Conservation (phyloP, 2,329 filamentous ascomycete genomes). For the Leptosphaerulina australis region DNA sequence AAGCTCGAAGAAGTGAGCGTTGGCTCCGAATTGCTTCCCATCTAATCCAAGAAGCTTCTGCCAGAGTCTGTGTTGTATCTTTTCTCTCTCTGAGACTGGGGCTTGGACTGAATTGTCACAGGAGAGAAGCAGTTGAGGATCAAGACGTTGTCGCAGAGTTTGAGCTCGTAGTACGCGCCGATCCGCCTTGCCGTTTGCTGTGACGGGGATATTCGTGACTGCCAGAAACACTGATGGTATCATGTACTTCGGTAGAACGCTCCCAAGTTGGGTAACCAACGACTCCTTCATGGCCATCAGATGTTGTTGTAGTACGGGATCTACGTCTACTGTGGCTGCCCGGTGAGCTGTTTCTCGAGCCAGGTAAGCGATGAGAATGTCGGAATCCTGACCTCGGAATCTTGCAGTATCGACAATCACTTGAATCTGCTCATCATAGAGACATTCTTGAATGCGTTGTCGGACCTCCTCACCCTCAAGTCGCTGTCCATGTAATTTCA, state of each 20-base stretch:
- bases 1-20: slow-evolving; percentile 9
- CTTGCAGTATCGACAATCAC: slow-evolving; percentile 2
- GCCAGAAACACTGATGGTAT: slow-evolving; percentile 5
- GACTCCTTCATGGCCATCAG: not conserved
- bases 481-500: slow-evolving; percentile 40
- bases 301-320: not conserved
- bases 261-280: not conserved
- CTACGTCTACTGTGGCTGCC: not conserved
- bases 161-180: not conserved
- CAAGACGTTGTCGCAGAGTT: not conserved
- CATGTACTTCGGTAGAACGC: slow-evolving; percentile 4
- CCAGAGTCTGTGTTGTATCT: not conserved
- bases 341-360: not conserved
- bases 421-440: not conserved
- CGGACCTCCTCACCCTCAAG: slow-evolving; percentile 32
- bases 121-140: not conserved
- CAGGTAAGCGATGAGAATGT: not conserved
- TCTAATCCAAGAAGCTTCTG: not conserved
- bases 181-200: slow-evolving; percentile 2
- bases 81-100: slow-evolving; percentile 1
- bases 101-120: not conserved
- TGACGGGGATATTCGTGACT: slow-evolving; percentile 2
- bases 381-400: not conserved
- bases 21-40: not conserved
- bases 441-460: slow-evolving; percentile 13